Conservation (phyloP, 2,329 filamentous ascomycete species). For the Verticillium albo-atrum region DNA sequence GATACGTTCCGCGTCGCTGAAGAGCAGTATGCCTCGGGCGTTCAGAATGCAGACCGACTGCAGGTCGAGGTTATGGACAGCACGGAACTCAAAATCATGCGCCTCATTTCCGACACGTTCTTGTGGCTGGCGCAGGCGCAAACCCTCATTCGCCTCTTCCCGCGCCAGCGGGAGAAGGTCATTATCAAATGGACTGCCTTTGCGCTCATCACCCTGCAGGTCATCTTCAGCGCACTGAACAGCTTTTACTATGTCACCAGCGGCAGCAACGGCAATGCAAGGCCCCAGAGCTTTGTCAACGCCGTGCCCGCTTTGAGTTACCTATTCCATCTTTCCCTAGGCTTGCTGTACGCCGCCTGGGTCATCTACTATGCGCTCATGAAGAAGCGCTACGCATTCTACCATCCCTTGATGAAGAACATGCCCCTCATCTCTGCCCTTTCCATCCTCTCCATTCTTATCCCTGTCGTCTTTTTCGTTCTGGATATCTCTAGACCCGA, state of each 20-base stretch:
- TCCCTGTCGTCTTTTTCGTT: conserved; percentile 90
- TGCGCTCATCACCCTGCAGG: conserved; percentile 83
- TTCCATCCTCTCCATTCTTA: conserved; percentile 76
- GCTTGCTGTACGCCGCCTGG: conserved; percentile 86
- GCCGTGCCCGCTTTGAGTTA: conserved; percentile 90
- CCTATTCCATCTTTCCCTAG: conserved; percentile 81
- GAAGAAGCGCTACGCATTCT: conserved; percentile 87
- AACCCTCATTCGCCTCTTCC: conserved; percentile 91
- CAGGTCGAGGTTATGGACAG: conserved; percentile 78
- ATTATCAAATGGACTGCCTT: conserved; percentile 99
- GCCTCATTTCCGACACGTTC: conserved; percentile 92
- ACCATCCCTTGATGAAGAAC: conserved; percentile 85
- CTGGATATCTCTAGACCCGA: conserved; percentile 82
- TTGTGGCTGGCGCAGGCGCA: conserved; percentile 97
- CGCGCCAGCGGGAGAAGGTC: conserved; percentile 93
- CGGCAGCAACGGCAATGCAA: conserved; percentile 48
- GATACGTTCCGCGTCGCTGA: conserved; percentile 86
- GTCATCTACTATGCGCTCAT: conserved; percentile 91
- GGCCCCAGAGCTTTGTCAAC: conserved; percentile 75
- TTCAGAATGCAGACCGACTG: conserved; percentile 72
- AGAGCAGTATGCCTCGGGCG: conserved; percentile 72
- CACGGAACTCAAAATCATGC: conserved; percentile 81
- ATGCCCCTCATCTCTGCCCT: conserved; percentile 76
- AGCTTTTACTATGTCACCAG: conserved; percentile 62
- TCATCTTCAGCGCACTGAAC: conserved; percentile 87